These are phyloP conservation scores for Hyparrhenia diplandra DNA, from an alignment of 176 grass and related monocot species.

Conservation along the genomic window DNA sequence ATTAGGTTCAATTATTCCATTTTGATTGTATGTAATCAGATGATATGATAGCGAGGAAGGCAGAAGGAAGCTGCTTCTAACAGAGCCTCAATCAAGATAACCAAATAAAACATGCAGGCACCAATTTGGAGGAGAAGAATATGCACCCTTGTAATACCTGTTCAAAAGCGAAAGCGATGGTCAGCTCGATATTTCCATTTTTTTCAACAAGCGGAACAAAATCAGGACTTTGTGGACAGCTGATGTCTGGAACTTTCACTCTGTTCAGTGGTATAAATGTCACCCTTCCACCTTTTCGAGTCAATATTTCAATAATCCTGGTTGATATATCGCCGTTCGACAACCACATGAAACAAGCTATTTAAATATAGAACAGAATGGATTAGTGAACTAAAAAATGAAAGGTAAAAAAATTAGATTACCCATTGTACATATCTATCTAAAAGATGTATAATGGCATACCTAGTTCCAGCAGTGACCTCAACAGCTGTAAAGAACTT, in stretches of 20 bases:
- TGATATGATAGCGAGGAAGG: not conserved
- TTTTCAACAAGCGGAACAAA: constrained; percentile 92
- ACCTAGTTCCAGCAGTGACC: constrained; percentile 96
- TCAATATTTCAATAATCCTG: constrained; percentile 84
- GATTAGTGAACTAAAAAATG: constrained; percentile 19
- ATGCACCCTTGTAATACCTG: constrained; percentile 50
- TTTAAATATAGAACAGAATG: constrained; percentile 21
- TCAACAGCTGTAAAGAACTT: constrained; percentile 99
- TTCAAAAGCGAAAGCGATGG: constrained; percentile 75
- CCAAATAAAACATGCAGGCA: not conserved
- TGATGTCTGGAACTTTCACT: constrained; percentile 70
- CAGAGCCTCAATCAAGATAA: not conserved
- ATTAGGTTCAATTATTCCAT: not conserved
- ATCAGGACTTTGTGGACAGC: constrained; percentile 84
- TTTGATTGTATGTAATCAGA: not conserved
- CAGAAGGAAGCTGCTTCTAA: not conserved
- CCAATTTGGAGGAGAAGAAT: not conserved
- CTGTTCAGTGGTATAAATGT: constrained; percentile 98
- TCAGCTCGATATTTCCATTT: constrained; percentile 85
- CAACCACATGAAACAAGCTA: constrained; percentile 98
- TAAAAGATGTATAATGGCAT: not conserved
- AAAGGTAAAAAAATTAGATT: constrained; percentile 1
- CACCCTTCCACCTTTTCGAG: constrained; percentile 90
- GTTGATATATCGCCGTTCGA: constrained; percentile 91
- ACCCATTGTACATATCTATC: not conserved